Evolutionary conservation across 805 yeast genomes (phyloP), one percentile per base, ranked within the genome.

Genomic region (Pichia cephalocereana): DNA sequence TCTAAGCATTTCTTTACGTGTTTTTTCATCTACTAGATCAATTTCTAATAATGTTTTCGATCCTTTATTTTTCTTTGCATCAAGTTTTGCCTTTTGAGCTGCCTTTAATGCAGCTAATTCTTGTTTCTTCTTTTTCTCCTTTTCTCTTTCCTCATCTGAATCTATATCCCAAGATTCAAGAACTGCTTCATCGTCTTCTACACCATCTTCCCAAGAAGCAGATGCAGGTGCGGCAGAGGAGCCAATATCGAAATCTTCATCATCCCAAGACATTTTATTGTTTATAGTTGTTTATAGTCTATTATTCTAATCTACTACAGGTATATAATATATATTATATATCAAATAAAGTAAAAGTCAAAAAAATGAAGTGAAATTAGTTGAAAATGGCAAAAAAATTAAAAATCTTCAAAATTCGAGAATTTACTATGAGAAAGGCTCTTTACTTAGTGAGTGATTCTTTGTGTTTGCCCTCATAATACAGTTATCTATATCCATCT

Each of bases 161-260:
- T 80, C 85, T 23, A 74, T 82, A 57, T 91, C 98, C 97, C 97
- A 91, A 12, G 95, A 85, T 52, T 79, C 97, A 45, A 84, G 66
- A 27, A 83, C 74, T n/a, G 86, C 82, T 44, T 85, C 93, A 52
- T 85, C 95, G 44, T 80, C 83, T 44, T 76, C 84, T 31, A 41
- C 46, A 17, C 81, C 90, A 53, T 83, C 93, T 65, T 88, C 95
- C 87, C 95, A 86, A 38, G 86, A 79, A 44, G 79, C 82, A 3
- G 17, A 12, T 49, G 19, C 41, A n/a, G 80, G 75, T 34, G 77
- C 75, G 40, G 65, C 67, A 26, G 37, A 12, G 12, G 72, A n/a
- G 11, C 23, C 23, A 52, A 83, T 79, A 48, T 81, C 91, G 64
- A 86, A 84, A 61, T 86, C 95, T 71, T 89, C 96, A 79, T 88